phyloP scores from a whole-genome alignment of 106 monocot species.

The Dioscorea alata region DNA sequence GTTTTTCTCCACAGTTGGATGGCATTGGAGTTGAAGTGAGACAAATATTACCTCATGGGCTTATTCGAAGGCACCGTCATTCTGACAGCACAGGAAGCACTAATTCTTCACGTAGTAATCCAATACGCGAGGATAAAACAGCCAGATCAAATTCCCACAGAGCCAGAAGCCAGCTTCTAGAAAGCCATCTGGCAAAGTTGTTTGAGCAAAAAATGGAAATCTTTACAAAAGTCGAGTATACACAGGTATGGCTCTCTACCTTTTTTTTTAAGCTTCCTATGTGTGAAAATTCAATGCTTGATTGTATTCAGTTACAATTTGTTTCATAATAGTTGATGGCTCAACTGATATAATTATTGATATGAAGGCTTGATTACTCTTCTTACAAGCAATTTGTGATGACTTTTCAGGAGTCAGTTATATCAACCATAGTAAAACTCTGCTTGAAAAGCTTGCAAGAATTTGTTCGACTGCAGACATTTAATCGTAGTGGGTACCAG shows the following conservation, averaged over 20 bases:
- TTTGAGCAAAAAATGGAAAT: constrained; percentile 99
- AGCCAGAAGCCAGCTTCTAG: constrained; percentile 89
- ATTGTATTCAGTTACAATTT: too few species aligned
- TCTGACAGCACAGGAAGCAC: constrained; percentile 87
- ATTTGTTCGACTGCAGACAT: constrained; percentile 87
- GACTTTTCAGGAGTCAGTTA: constrained; percentile 78
- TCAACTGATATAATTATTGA: too few species aligned
- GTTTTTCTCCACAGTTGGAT: constrained; percentile 38
- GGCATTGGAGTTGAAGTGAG: constrained; percentile 55
- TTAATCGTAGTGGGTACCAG: constrained; percentile 93
- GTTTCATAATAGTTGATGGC: too few species aligned
- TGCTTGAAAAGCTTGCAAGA: constrained; percentile 96
- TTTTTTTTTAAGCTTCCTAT: too few species aligned
- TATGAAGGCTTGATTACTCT: not conserved
- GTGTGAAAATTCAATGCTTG: too few species aligned
- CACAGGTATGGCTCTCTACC: constrained; percentile 39
- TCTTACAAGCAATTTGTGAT: not conserved
- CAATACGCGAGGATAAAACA: constrained; percentile 69
- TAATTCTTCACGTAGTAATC: constrained; percentile 86
- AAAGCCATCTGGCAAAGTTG: constrained; percentile 94
- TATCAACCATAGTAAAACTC: constrained; percentile 78
- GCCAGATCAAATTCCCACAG: constrained; percentile 74
- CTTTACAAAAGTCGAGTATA: constrained; percentile 95
- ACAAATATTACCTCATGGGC: constrained; percentile 72
- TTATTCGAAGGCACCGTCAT: constrained; percentile 50